Percentiles rank a stretch among this genome's conserved stretches.
Evolutionary conservation across 371 early-diverging fungal species (phyloP).

Genomic region (Actinomucor elegans): DNA sequence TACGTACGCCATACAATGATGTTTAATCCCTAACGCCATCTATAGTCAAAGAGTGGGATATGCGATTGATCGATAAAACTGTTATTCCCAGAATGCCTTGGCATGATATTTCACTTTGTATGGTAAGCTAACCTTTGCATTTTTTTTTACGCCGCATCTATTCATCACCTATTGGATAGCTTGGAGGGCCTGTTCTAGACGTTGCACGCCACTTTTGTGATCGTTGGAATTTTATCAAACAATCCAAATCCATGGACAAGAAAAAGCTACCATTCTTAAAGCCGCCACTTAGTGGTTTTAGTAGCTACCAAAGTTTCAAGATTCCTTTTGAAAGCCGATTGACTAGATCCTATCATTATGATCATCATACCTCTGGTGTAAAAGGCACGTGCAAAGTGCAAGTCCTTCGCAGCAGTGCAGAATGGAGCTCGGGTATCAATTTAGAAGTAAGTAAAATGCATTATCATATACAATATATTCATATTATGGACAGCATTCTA

Average conservation of each 20-base stretch:
- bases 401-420: conserved; percentile 67
- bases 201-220: conserved; percentile 89
- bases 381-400: conserved; percentile 63
- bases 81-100: conserved; percentile 90
- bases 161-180: conserved; percentile 8
- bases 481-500: conserved; percentile 60
- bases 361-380: conserved; percentile 27
- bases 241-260: conserved; percentile 42
- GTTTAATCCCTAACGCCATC: neutral
- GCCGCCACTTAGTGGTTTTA: conserved; percentile 47
- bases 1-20: conserved; percentile 10
- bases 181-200: conserved; percentile 80
- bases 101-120: conserved; percentile 87
- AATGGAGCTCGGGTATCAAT: conserved; percentile 70
- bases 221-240: conserved; percentile 90
- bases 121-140: conserved; percentile 39
- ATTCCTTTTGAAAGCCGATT: conserved; percentile 22
- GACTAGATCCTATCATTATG: conserved; percentile 29
- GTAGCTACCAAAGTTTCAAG: conserved; percentile 33
- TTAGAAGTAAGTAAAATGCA: conserved; percentile 29
- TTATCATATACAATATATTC: neutral
- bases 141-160: neutral
- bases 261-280: conserved; percentile 36
- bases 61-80: conserved; percentile 62
- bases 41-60: conserved; percentile 59